Evolutionary conservation across 108 stramenopile genomes (phyloP), one percentile per base, ranked within the genome.

Genomic region (Hondaea fermentalgiana): DNA sequence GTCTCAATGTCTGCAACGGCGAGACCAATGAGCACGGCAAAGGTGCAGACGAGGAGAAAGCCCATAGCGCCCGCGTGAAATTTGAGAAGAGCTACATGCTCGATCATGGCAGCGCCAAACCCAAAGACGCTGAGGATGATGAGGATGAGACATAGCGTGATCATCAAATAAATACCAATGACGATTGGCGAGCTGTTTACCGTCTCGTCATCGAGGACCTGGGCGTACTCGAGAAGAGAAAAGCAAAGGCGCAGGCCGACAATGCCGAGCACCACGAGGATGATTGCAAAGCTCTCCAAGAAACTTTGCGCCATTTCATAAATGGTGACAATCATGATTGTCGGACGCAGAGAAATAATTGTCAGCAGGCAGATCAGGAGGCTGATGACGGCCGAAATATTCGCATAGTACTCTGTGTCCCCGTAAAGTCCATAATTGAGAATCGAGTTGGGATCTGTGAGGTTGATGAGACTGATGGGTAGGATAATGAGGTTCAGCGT

Each of bases 281-380:
- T 53, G 28, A 53, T 23, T 2, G 76, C 19, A 53, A 83, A 83
- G 76, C 76, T 53, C 49, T 83, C 76, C 45, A 83, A 53, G 49
- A 83, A 83, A 45, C 76, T 83, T 16, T 83, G 45, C 25, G 76
- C 45, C 49, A 83, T 83, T 23, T 83, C 76, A 23, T 83, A 83
- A 12, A 83, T 12, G 28, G 76, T 83, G 49, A 83, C 76, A 53
- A 83, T 83, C 76, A 83, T 83, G 49, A 83, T 53, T 6, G 76
- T 83, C n/a, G 76, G 51, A 12, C 17, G 45, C n/a, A 83, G 51
- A 12, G 76, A 83, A 6, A 83, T 83, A 6, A 83, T 21, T 55
- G 76, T 83, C 0, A 83, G 51, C 45, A 83, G 6, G 25, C 49
- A 83, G 51, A 83, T 53, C 17, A 83, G 49, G 6, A 83, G 45